phyloP scores from a whole-genome alignment of 1,284 basidiomycete species.

The Coriolopsis trogii region DNA sequence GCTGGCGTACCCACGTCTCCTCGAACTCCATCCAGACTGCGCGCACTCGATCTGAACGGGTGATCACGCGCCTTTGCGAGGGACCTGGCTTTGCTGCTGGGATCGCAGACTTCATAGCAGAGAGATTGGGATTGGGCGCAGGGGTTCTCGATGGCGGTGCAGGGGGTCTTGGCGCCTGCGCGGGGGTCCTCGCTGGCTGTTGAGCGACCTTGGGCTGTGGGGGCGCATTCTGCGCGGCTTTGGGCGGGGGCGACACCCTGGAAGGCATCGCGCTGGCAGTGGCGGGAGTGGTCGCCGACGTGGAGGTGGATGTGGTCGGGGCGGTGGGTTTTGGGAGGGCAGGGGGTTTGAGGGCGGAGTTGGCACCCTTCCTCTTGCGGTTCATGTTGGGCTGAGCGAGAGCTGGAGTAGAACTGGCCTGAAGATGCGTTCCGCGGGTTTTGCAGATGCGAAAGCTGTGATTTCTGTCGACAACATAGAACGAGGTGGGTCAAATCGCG shows the following conservation, averaged over 20 bases:
- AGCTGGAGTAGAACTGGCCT: conserved; percentile 8
- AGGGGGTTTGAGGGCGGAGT: conserved; percentile 18
- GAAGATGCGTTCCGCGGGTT: conserved; percentile 19
- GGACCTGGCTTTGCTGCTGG: conserved; percentile 5
- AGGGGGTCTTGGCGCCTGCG: conserved; percentile 14
- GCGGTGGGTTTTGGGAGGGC: conserved; percentile 20
- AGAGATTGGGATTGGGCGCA: conserved; percentile 8
- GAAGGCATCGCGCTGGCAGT: conserved; percentile 3
- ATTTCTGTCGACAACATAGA: conserved; percentile 25
- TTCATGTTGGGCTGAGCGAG: conserved; percentile 20
- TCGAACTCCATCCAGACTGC: conserved; percentile 19
- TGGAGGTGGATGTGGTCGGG: too few relatives aligned
- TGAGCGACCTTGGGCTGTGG: conserved; percentile 11
- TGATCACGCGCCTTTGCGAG: conserved; percentile 9
- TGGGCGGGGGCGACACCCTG: conserved; percentile 19
- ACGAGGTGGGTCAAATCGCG: conserved; percentile 6
- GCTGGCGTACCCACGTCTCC: conserved; percentile 13
- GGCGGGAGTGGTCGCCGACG: neutral
- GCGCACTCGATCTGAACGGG: conserved; percentile 21
- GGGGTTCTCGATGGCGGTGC: conserved; percentile 15
- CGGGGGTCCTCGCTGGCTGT: conserved; percentile 8
- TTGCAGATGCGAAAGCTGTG: conserved; percentile 20
- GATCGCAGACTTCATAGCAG: neutral
- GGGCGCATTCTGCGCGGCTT: conserved; percentile 14
- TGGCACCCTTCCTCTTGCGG: conserved; percentile 19